Percentiles rank a stretch among this genome's conserved stretches.
Evolutionary conservation across 208 protist species (phyloP).

Genomic region (Leptomonas seymouri): DNA sequence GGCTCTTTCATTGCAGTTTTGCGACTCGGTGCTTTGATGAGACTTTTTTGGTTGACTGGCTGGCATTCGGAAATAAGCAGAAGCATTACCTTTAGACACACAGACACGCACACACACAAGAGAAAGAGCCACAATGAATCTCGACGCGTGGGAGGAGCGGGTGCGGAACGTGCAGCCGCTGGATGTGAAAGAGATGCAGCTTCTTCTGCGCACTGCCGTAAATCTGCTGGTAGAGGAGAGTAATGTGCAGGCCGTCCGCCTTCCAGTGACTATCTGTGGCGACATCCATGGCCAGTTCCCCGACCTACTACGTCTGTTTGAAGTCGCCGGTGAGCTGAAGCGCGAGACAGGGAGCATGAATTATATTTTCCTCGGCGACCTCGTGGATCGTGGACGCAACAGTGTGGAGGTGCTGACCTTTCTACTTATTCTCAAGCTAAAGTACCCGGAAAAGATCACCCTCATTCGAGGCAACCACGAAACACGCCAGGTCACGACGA

Average conservation of each 20-base stretch:
- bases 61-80: too few species aligned
- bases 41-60: constrained; percentile 18
- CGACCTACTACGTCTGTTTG: constrained; percentile 96
- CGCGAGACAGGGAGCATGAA: constrained; percentile 61
- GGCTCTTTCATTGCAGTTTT: too few species aligned
- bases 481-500: constrained; percentile 79
- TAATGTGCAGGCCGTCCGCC: constrained; percentile 94
- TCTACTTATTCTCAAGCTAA: constrained; percentile 93
- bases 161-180: constrained; percentile 61
- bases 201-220: constrained; percentile 61
- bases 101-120: neutral
- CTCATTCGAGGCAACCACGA: constrained; percentile 95
- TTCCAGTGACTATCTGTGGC: constrained; percentile 98
- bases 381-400: constrained; percentile 96
- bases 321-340: constrained; percentile 90
- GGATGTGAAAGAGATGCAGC: constrained; percentile 69
- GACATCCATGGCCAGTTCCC: constrained; percentile 99
- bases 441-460: constrained; percentile 82
- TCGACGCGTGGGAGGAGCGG: constrained; percentile 70
- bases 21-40: too few species aligned
- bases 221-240: constrained; percentile 86
- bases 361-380: constrained; percentile 96
- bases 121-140: constrained; percentile 42
- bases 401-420: constrained; percentile 94
- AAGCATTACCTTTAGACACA: too few species aligned